Conservation (phyloP, 2,329 filamentous ascomycete genomes). For the Metarhizium robertsii region DNA sequence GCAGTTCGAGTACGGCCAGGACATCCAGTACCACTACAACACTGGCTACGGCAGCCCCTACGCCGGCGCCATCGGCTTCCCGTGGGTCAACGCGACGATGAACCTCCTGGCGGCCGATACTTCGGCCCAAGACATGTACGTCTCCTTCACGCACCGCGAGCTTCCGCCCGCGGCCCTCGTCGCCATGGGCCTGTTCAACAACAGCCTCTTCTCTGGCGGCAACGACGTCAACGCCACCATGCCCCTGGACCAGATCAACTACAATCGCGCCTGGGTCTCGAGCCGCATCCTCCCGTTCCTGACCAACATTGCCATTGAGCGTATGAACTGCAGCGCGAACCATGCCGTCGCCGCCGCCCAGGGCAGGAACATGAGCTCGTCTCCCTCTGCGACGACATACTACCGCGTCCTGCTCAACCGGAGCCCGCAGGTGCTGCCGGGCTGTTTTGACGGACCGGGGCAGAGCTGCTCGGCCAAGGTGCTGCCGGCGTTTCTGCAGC, state of each 20-base stretch:
- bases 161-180: slow-evolving; percentile 58
- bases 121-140: slow-evolving; percentile 47
- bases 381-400: too few relatives aligned
- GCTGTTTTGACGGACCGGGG: too few relatives aligned
- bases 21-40: slow-evolving; percentile 57
- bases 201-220: slow-evolving; percentile 44
- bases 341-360: slow-evolving; percentile 1
- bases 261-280: slow-evolving; percentile 53
- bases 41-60: slow-evolving; percentile 52
- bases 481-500: slow-evolving; percentile 29
- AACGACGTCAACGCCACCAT: slow-evolving; percentile 51
- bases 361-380: too few relatives aligned
- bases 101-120: slow-evolving; percentile 32
- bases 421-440: too few relatives aligned
- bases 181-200: slow-evolving; percentile 62
- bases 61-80: slow-evolving; percentile 50
- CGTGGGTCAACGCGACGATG: slow-evolving; percentile 57
- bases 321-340: slow-evolving; percentile 40
- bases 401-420: too few relatives aligned
- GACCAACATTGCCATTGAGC: slow-evolving; percentile 57
- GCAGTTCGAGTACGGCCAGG: slow-evolving; percentile 56
- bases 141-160: slow-evolving; percentile 62
- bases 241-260: slow-evolving; percentile 53
- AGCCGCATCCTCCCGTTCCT: slow-evolving; percentile 56
- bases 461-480: background rate